Conservation (phyloP, 2,329 filamentous ascomycete genomes). For the Sarocladium strictum region DNA sequence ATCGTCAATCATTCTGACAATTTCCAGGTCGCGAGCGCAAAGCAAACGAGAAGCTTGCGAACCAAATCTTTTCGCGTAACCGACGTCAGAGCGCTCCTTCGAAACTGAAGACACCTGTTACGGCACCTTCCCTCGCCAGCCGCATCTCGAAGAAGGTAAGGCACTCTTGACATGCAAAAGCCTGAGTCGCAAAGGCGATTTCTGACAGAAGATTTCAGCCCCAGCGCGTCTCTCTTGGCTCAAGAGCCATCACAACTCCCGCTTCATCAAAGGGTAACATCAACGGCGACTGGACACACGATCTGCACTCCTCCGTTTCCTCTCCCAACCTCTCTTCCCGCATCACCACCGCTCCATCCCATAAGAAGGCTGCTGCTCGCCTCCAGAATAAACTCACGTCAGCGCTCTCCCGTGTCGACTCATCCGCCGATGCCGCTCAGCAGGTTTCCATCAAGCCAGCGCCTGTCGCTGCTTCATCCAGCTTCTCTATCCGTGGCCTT, state of each 20-base stretch:
- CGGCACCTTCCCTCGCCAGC: conserved; percentile 57
- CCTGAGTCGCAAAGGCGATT: neutral
- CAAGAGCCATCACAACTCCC: conserved; percentile 18
- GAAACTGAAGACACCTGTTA: conserved; percentile 33
- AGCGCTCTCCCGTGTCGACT: conserved; percentile 36
- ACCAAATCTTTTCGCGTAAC: conserved; percentile 61
- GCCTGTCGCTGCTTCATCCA: conserved; percentile 22
- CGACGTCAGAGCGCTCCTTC: conserved; percentile 52
- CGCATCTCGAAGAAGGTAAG: conserved; percentile 68
- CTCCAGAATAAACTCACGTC: conserved; percentile 31
- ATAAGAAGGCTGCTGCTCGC: conserved; percentile 18
- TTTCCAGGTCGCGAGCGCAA: conserved; percentile 58
- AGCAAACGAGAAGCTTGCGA: conserved; percentile 65
- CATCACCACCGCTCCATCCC: conserved; percentile 33
- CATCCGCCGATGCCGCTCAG: conserved; percentile 21
- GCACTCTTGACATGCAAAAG: conserved; percentile 1
- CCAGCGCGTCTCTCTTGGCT: conserved; percentile 21
- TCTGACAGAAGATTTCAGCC: neutral
- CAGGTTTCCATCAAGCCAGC: conserved; percentile 29
- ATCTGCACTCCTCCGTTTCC: conserved; percentile 50
- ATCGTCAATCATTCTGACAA: conserved; percentile 8
- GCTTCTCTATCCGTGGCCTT: conserved; percentile 67
- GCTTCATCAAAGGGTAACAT: conserved; percentile 46
- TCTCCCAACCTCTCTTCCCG: conserved; percentile 34
- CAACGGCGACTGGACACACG: conserved; percentile 66